phyloP scores from a whole-genome alignment of 306 rosid genomes.

The Lathyrus oleraceus region DNA sequence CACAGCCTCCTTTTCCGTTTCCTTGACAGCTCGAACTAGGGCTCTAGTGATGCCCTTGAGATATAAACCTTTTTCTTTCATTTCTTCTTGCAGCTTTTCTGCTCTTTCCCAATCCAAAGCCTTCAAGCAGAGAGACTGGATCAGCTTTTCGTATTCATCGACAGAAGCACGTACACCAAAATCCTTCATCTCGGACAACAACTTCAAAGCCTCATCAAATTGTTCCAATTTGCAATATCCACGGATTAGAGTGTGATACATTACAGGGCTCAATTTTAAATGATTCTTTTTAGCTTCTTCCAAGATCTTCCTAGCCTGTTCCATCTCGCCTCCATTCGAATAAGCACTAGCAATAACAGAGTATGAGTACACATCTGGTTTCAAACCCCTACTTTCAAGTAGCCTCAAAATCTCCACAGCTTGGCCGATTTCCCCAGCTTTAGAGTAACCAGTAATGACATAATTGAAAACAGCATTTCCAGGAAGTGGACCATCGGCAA shows the following conservation, averaged over 20 bases:
- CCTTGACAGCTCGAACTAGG: constrained; percentile 77
- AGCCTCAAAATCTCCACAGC: constrained; percentile 62
- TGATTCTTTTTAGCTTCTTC: constrained; percentile 74
- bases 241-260: constrained; percentile 74
- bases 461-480: constrained; percentile 80
- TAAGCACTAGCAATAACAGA: constrained; percentile 72
- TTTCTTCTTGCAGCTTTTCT: constrained; percentile 71
- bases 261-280: constrained; percentile 52
- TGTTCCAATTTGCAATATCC: constrained; percentile 80
- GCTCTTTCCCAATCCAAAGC: constrained; percentile 81
- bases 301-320: constrained; percentile 61
- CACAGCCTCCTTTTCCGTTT: constrained; percentile 56
- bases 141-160: constrained; percentile 79
- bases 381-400: constrained; percentile 81
- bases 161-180: constrained; percentile 58
- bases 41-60: constrained; percentile 72
- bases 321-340: constrained; percentile 79
- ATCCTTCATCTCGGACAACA: constrained; percentile 72
- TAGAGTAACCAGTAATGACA: constrained; percentile 56
- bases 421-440: constrained; percentile 60
- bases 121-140: constrained; percentile 80
- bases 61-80: constrained; percentile 70
- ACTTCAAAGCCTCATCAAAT: constrained; percentile 66
- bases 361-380: constrained; percentile 75
- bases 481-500: constrained; percentile 73